phyloP scores from a whole-genome alignment of 352 stramenopile species.

The Globisporangium mamillatum region DNA sequence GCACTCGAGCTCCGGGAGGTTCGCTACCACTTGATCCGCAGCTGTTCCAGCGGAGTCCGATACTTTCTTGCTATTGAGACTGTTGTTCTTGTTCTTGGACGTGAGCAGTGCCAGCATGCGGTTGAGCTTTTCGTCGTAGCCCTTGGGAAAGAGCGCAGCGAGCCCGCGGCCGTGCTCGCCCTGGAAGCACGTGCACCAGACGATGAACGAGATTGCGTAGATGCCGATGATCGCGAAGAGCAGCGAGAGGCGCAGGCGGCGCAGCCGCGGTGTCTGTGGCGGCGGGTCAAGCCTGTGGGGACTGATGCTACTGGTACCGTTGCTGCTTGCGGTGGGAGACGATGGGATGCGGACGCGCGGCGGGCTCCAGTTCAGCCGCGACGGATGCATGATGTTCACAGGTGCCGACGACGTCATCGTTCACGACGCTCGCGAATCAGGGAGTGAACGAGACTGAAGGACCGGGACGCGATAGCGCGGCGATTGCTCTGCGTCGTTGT shows the following conservation, averaged over 20 bases:
- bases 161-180: conserved; percentile 3
- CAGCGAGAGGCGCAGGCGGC: conserved; percentile 7
- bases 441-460: not conserved
- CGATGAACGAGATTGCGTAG: conserved; percentile 20
- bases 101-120: conserved; percentile 18
- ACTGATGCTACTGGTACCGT: not conserved
- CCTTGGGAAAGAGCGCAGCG: conserved; percentile 10
- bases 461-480: not conserved
- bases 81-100: not conserved
- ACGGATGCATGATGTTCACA: conserved; percentile 3
- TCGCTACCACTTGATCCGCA: not conserved
- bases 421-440: not conserved
- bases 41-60: not conserved
- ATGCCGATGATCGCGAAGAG: conserved; percentile 19
- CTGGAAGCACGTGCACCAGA: conserved; percentile 18
- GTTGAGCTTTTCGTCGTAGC: conserved; percentile 19
- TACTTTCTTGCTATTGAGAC: not conserved
- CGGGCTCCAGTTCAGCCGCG: conserved; percentile 5
- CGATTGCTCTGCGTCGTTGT: not conserved
- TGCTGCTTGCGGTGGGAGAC: not conserved
- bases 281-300: conserved; percentile 15
- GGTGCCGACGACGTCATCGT: not conserved
- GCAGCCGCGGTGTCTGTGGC: not conserved
- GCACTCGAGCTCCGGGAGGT: conserved; percentile 25
- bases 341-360: not conserved